These are phyloP conservation scores for Polygonum maritimum DNA, from an alignment of 148 eudicot species.

Conservation along the genomic window DNA sequence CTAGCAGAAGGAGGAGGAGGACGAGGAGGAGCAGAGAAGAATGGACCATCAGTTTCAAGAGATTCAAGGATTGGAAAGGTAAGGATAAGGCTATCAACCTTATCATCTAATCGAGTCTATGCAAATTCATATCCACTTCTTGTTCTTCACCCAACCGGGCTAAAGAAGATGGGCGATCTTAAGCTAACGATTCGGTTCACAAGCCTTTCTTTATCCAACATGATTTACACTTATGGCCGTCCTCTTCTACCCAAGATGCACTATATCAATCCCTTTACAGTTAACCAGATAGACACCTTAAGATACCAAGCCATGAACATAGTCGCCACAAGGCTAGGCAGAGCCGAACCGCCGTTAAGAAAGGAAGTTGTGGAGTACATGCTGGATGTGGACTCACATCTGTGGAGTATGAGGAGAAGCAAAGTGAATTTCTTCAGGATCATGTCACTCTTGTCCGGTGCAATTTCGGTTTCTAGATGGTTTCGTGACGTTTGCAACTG, in stretches of 20 bases:
- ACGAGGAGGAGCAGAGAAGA: constrained; percentile 12
- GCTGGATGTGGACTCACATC: constrained; percentile 14
- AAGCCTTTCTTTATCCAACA: constrained; percentile 49
- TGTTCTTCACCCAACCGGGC: constrained; percentile 51
- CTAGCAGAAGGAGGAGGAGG: constrained; percentile 40
- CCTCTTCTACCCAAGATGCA: constrained; percentile 17
- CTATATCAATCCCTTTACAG: constrained; percentile 14
- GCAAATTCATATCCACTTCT: constrained; percentile 63
- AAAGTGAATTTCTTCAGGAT: constrained; percentile 18
- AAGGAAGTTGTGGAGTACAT: constrained; percentile 20
- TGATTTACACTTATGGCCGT: constrained; percentile 52
- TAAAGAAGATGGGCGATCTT: constrained; percentile 67
- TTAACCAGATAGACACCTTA: constrained; percentile 15
- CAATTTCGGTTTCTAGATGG: constrained; percentile 4
- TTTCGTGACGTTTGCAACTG: constrained; percentile 16
- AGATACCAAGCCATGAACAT: constrained; percentile 19
- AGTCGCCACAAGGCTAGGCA: constrained; percentile 16
- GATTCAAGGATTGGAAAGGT: constrained; percentile 68
- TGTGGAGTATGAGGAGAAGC: constrained; percentile 22
- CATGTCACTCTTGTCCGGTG: constrained; percentile 16
- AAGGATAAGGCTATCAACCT: constrained; percentile 58
- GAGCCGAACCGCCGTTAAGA: constrained; percentile 16
- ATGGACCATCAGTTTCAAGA: background rate
- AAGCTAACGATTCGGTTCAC: constrained; percentile 64
- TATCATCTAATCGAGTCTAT: constrained; percentile 56